Percentiles rank a stretch among this genome's conserved stretches.
phyloP scores from a whole-genome alignment of 2,329 filamentous ascomycete species.

The Chrysoporthe austroafricana region DNA sequence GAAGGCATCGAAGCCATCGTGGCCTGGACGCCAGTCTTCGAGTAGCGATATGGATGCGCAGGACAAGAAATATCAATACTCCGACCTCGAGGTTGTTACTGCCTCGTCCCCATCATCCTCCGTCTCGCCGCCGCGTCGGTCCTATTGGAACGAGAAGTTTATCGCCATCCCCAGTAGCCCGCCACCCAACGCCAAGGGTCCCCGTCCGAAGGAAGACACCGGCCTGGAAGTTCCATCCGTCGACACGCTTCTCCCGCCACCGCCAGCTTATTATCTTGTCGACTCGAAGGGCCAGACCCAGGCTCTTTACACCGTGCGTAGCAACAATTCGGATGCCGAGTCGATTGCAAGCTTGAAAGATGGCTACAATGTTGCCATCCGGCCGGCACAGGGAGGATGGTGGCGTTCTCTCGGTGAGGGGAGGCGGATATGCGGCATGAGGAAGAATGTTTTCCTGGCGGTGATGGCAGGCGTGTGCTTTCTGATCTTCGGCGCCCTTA shows the following conservation, averaged over 20 bases:
- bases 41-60: constrained; percentile 4
- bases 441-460: constrained; percentile 21
- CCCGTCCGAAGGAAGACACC: background rate
- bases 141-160: constrained; percentile 27
- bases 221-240: constrained; percentile 5
- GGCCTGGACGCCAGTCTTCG: background rate
- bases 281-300: constrained; percentile 24
- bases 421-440: constrained; percentile 17
- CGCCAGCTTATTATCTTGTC: constrained; percentile 24
- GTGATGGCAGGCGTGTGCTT: constrained; percentile 14
- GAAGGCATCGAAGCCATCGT: background rate
- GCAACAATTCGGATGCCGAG: constrained; percentile 9
- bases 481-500: constrained; percentile 19
- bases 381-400: constrained; percentile 2
- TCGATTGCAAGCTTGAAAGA: constrained; percentile 10
- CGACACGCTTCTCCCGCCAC: constrained; percentile 16
- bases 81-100: constrained; percentile 25
- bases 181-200: background rate
- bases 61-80: constrained; percentile 22
- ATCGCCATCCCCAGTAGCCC: constrained; percentile 8
- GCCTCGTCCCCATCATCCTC: constrained; percentile 3
- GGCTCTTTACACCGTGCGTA: constrained; percentile 19
- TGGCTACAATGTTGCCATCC: background rate
- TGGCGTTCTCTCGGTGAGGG: constrained; percentile 13
- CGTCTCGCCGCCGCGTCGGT: constrained; percentile 10